Evolutionary conservation across 345 rosid genomes (phyloP).

Genomic region (Mangifera indica): DNA sequence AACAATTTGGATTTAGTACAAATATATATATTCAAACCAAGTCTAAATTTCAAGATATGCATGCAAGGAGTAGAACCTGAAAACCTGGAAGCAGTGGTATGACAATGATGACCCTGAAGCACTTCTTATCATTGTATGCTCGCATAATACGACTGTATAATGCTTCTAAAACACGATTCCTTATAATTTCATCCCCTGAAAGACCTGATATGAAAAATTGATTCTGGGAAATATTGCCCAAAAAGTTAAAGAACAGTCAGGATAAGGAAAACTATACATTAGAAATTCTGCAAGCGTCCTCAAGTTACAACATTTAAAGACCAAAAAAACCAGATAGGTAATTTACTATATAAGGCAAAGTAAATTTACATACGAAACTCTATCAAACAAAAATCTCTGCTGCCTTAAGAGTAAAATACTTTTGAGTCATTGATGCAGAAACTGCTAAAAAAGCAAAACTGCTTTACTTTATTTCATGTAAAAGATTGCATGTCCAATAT

Average conservation of each 20-base stretch:
- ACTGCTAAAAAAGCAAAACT: no score
- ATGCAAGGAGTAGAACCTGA: slow-evolving; percentile 54
- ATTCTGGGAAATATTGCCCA: slow-evolving; percentile 70
- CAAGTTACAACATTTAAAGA: neutral
- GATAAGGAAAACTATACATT: slow-evolving; percentile 11
- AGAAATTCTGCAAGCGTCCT: slow-evolving; percentile 1
- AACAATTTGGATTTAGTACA: slow-evolving; percentile 21
- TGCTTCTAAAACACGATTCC: slow-evolving; percentile 88
- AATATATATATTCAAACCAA: neutral
- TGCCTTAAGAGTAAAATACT: neutral
- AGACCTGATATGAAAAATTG: slow-evolving; percentile 99
- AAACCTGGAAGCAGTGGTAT: slow-evolving; percentile 98
- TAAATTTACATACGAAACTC: neutral
- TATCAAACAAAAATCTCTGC: neutral
- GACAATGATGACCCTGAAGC: slow-evolving; percentile 83
- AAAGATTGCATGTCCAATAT: no score
- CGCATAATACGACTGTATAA: slow-evolving; percentile 76
- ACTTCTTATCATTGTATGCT: slow-evolving; percentile 81
- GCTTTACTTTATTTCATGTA: no score
- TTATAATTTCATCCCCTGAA: slow-evolving; percentile 77
- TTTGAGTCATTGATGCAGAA: neutral
- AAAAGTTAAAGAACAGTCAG: slow-evolving; percentile 43
- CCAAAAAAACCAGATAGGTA: no score
- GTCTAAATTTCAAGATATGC: slow-evolving; percentile 17
- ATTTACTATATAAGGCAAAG: neutral